A percentile compares a stretch with the other conserved stretches of the same genome.
phyloP scores from a whole-genome alignment of 805 yeast species.

The Cyberlindnera maclurae region DNA sequence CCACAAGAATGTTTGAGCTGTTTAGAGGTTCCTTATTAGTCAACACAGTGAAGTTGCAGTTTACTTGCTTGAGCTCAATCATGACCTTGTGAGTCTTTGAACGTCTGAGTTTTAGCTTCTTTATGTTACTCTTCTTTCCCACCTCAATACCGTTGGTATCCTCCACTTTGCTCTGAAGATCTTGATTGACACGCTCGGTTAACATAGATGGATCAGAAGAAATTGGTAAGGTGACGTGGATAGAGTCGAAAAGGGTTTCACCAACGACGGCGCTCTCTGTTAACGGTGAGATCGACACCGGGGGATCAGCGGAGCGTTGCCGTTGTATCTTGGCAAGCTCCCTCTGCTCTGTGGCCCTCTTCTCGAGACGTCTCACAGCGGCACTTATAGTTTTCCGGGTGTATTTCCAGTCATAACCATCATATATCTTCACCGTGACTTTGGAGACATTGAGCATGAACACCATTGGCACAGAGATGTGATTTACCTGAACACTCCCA shows the following conservation, averaged over 20 bases:
- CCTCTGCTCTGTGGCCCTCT: slow-evolving; percentile 29
- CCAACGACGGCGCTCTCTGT: slow-evolving; percentile 34
- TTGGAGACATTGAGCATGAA: slow-evolving; percentile 29
- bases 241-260: slow-evolving; percentile 71
- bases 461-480: slow-evolving; percentile 11
- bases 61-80: slow-evolving; percentile 49
- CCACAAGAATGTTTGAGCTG: slow-evolving; percentile 7
- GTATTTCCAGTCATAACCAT: slow-evolving; percentile 89
- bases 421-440: slow-evolving; percentile 49
- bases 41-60: slow-evolving; percentile 37
- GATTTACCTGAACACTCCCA: slow-evolving; percentile 1
- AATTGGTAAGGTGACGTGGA: slow-evolving; percentile 58
- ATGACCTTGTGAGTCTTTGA: slow-evolving; percentile 54
- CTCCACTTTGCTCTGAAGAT: slow-evolving; percentile 27
- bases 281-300: background rate
- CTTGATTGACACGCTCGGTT: slow-evolving; percentile 47
- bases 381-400: slow-evolving; percentile 61
- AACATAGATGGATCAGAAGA: slow-evolving; percentile 37
- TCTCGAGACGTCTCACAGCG: slow-evolving; percentile 60
- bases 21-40: slow-evolving; percentile 41
- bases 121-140: slow-evolving; percentile 22
- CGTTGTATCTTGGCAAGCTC: slow-evolving; percentile 4
- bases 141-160: slow-evolving; percentile 15
- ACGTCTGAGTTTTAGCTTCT: slow-evolving; percentile 53
- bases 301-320: background rate